Conservation (phyloP, 495 filamentous ascomycete species). For the Baudoinia panamericana region DNA sequence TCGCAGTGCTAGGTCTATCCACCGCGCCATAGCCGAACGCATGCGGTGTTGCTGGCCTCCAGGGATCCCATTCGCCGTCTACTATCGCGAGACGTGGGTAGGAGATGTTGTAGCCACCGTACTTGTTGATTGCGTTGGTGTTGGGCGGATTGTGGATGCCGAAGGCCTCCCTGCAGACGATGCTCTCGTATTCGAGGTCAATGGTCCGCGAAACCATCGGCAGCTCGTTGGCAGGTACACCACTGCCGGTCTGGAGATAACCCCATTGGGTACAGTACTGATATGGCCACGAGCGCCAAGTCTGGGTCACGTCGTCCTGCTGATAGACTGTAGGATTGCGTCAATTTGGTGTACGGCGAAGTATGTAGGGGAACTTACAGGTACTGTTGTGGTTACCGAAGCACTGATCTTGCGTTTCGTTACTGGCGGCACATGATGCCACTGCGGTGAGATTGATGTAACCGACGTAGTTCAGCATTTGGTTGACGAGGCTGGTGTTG, state of each 20-base stretch:
- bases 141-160: slow-evolving; percentile 46
- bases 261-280: slow-evolving; percentile 49
- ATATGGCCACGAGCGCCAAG: slow-evolving; percentile 50
- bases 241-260: slow-evolving; percentile 52
- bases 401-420: slow-evolving; percentile 39
- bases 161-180: slow-evolving; percentile 47
- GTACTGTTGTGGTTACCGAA: slow-evolving; percentile 39
- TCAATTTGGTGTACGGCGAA: no score
- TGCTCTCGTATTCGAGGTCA: slow-evolving; percentile 39
- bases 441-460: slow-evolving; percentile 40
- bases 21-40: slow-evolving; percentile 35
- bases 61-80: slow-evolving; percentile 57
- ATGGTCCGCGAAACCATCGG: slow-evolving; percentile 54
- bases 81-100: slow-evolving; percentile 34
- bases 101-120: slow-evolving; percentile 59
- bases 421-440: slow-evolving; percentile 25
- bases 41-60: slow-evolving; percentile 53
- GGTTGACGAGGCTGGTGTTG: slow-evolving; percentile 35
- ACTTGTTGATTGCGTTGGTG: slow-evolving; percentile 47
- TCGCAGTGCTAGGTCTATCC: slow-evolving; percentile 38
- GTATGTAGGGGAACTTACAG: no score
- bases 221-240: slow-evolving; percentile 45
- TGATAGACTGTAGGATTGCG: slow-evolving; percentile 37
- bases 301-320: slow-evolving; percentile 36
- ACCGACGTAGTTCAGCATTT: slow-evolving; percentile 53